Evolutionary conservation across 129 eudicot genomes (phyloP), one percentile per base, ranked within the genome.

Genomic region (Artemisia tridentata): DNA sequence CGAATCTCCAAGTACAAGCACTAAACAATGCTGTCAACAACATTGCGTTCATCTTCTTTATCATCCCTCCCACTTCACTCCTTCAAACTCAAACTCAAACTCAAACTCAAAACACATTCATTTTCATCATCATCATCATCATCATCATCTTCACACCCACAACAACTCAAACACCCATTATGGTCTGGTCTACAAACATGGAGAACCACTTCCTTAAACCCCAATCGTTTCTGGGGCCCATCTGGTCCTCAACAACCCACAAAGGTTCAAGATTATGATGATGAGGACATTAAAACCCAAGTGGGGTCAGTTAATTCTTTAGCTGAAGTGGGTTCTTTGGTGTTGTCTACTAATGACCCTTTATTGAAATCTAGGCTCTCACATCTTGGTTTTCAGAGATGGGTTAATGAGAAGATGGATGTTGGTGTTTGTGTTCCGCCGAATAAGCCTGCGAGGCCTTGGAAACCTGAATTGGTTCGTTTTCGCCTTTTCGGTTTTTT

Each of bases 131-230:
- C 79, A 7, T 55, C 73, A n/a, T 72, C 62, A 11, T 79, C 79
- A 11, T 61, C 76, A 12, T 66, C 34, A 43, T 29, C 59, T 50
- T 51, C 49, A 45, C 55, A 68, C 10, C 75, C 66, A 20, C 57
- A 76, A 38, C 11, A 38, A 38, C 45, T 3, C 5, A 31, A 60
- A 3, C 71, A 72, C 52, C 82, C 74, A 53, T 78, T 84, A 49
- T 88, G 96, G 98, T 67, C 91, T 15, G 96, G 98, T 66, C 96
- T 89, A 12, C 80, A 84, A 15, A 74, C 41, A 68, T 92, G 98
- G 98, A 79, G 98, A 80, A 68, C 74, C 8, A 64, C 65, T 31
- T 74, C 88, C 6, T 71, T 88, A 17, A 89, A 92, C 81, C 76
- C 79, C 63, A 79, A 86, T 70, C 88, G 95, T n/a, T 61, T 78